Percentiles rank a stretch among this genome's conserved stretches.
Conservation (phyloP, 2,329 filamentous ascomycete species). For the Scedosporium minutisporum region DNA sequence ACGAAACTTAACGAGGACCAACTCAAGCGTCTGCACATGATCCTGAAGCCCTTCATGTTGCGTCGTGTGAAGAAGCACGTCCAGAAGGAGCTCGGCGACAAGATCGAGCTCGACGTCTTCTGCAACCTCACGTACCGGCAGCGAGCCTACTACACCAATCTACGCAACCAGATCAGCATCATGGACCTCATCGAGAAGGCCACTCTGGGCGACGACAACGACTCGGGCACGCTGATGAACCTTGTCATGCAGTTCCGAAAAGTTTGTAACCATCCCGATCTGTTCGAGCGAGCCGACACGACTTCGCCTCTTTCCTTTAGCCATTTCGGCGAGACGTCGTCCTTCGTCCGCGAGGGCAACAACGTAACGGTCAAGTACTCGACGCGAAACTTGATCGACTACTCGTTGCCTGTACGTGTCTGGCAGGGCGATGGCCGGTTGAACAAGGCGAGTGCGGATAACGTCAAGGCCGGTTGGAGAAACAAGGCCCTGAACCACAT, state of each 20-base stretch:
- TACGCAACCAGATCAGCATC: constrained; percentile 95
- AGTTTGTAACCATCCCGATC: constrained; percentile 95
- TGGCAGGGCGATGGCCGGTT: constrained; percentile 73
- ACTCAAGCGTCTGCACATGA: constrained; percentile 94
- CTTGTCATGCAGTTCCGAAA: constrained; percentile 99
- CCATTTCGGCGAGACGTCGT: constrained; percentile 91
- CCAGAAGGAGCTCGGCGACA: constrained; percentile 96
- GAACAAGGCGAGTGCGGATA: constrained; percentile 62
- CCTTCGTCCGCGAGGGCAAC: constrained; percentile 81
- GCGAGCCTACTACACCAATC: constrained; percentile 81
- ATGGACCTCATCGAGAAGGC: constrained; percentile 98
- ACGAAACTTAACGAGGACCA: constrained; percentile 99
- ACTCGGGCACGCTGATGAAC: constrained; percentile 96
- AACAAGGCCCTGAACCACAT: constrained; percentile 67
- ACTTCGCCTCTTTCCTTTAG: constrained; percentile 74
- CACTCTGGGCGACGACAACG: constrained; percentile 84
- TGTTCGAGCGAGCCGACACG: constrained; percentile 92
- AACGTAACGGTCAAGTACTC: constrained; percentile 79
- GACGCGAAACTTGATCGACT: constrained; percentile 76
- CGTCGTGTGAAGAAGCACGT: constrained; percentile 99
- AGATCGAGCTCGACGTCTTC: constrained; percentile 94
- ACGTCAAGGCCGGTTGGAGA: constrained; percentile 67
- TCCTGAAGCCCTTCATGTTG: constrained; percentile 98
- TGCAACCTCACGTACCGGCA: constrained; percentile 96
- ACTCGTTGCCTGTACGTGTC: constrained; percentile 70